Conservation (phyloP, 2,329 filamentous ascomycete species). For the Pochonia chlamydosporia region DNA sequence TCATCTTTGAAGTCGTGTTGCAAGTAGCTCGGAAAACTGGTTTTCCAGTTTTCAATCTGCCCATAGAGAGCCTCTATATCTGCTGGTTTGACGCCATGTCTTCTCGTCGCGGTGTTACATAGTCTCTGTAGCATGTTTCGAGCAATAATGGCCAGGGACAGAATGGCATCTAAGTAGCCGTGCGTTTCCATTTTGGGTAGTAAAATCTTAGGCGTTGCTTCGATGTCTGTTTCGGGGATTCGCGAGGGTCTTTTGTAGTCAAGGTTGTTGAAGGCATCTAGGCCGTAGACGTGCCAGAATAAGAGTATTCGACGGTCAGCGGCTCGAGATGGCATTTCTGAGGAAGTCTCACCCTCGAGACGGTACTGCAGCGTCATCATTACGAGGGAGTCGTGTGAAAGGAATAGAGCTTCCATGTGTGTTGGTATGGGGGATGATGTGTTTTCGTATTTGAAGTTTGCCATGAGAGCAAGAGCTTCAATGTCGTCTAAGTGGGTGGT, state of each 20-base stretch:
- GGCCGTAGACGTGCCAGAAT: conserved; percentile 16
- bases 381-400: conserved; percentile 19
- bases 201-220: background rate
- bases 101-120: conserved; percentile 5
- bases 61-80: no score
- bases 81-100: conserved; percentile 5
- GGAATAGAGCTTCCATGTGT: conserved; percentile 14
- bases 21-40: background rate
- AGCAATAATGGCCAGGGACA: conserved; percentile 14
- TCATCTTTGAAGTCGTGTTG: background rate
- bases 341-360: background rate
- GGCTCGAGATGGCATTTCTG: background rate
- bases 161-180: conserved; percentile 16
- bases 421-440: background rate
- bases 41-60: no score
- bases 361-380: conserved; percentile 14
- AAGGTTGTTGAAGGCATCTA: conserved; percentile 15
- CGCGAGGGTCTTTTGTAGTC: conserved; percentile 13
- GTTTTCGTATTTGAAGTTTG: conserved; percentile 11
- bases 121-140: conserved; percentile 9
- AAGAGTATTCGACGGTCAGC: conserved; percentile 12
- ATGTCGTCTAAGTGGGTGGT: conserved; percentile 13
- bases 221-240: conserved; percentile 10
- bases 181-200: conserved; percentile 1
- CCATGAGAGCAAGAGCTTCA: conserved; percentile 16